These are phyloP conservation scores for Parathielavia appendiculata DNA, from an alignment of 495 filamentous ascomycete genomes.

Conservation along the genomic window DNA sequence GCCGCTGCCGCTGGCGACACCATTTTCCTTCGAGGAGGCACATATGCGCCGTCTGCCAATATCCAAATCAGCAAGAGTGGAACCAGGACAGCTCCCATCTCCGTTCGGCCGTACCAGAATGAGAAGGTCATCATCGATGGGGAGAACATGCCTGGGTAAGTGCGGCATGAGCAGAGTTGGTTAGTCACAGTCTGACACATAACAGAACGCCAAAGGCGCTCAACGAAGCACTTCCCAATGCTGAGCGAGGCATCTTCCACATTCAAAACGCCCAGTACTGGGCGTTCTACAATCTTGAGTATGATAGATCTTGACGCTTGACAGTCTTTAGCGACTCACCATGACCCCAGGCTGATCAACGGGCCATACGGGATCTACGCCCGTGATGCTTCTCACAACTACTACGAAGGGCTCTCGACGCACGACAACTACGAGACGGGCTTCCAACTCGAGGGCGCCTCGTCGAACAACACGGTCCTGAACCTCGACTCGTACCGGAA, in stretches of 20 bases:
- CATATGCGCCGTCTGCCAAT: constrained; percentile 7
- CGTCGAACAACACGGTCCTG: constrained; percentile 4
- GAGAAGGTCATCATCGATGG: constrained; percentile 6
- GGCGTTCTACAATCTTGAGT: constrained; percentile 8
- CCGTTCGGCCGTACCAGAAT: constrained; percentile 5
- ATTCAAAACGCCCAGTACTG: constrained; percentile 8
- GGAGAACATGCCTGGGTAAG: constrained; percentile 8
- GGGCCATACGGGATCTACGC: constrained; percentile 6
- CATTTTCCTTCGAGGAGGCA: constrained; percentile 6
- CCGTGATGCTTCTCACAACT: constrained; percentile 4
- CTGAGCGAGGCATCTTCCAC: constrained; percentile 6
- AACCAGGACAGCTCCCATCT: constrained; percentile 1
- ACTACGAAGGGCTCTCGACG: constrained; percentile 5
- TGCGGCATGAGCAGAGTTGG: not conserved
- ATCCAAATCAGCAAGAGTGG: constrained; percentile 4
- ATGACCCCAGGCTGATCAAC: constrained; percentile 1
- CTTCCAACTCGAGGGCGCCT: constrained; percentile 9
- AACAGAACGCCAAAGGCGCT: constrained; percentile 3
- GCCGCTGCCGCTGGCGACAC: constrained; percentile 8
- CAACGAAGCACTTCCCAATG: constrained; percentile 5
- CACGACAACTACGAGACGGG: constrained; percentile 10
- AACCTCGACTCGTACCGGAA: constrained; percentile 9
- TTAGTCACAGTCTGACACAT: not conserved
- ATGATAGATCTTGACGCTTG: not conserved
- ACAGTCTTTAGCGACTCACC: not conserved